Percentiles rank a stretch among this genome's conserved stretches.
These are phyloP conservation scores for Schizopora paradoxa DNA, from an alignment of 1,284 basidiomycete genomes.

Conservation along the genomic window DNA sequence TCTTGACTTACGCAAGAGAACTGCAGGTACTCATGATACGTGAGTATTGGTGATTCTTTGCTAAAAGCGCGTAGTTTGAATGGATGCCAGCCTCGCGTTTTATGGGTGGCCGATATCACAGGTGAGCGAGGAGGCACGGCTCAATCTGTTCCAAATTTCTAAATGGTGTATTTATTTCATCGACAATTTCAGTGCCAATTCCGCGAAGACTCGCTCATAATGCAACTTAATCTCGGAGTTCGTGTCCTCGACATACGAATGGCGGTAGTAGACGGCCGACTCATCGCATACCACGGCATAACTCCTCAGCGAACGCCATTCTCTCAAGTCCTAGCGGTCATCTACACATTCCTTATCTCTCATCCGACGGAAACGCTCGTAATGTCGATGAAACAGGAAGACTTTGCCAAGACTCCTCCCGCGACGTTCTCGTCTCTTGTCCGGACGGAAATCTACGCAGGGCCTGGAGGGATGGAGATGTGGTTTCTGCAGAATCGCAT, in stretches of 20 bases:
- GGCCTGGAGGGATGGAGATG: slow-evolving; percentile 55
- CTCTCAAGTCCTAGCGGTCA: slow-evolving; percentile 49
- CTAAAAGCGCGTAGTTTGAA: slow-evolving; percentile 2
- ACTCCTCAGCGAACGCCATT: slow-evolving; percentile 68
- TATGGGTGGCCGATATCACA: slow-evolving; percentile 78
- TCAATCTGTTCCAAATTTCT: too few relatives aligned
- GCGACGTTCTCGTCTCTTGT: slow-evolving; percentile 60
- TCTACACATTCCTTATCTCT: slow-evolving; percentile 62
- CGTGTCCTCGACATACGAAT: slow-evolving; percentile 80
- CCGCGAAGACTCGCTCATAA: slow-evolving; percentile 42
- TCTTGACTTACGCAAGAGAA: slow-evolving; percentile 9
- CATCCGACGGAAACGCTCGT: slow-evolving; percentile 69
- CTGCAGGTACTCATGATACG: slow-evolving; percentile 66
- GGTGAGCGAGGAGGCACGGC: too few relatives aligned
- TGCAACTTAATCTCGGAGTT: slow-evolving; percentile 64
- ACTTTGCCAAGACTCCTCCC: slow-evolving; percentile 42
- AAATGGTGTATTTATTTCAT: too few relatives aligned
- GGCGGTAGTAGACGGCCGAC: slow-evolving; percentile 53
- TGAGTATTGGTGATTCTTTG: slow-evolving; percentile 30
- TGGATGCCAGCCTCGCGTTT: slow-evolving; percentile 56
- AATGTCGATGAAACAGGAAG: slow-evolving; percentile 85
- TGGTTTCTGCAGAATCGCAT: slow-evolving; percentile 80
- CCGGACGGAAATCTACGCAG: slow-evolving; percentile 51
- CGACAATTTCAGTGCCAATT: slow-evolving; percentile 64
- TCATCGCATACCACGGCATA: slow-evolving; percentile 77